These are phyloP conservation scores for Sinapis alba DNA, from an alignment of 441 rosid species.

Conservation along the genomic window DNA sequence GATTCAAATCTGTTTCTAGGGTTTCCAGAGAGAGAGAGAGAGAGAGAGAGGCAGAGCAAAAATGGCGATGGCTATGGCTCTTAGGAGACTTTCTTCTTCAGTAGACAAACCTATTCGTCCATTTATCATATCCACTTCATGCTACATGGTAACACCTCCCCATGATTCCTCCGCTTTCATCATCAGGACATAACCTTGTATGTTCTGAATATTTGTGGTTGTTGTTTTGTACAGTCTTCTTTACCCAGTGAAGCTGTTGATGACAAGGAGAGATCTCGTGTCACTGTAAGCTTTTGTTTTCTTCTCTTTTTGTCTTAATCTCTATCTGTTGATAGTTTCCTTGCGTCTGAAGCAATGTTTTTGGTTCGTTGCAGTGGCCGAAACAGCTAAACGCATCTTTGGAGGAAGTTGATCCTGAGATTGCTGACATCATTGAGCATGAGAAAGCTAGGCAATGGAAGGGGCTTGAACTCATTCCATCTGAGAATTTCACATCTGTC, in stretches of 20 bases:
- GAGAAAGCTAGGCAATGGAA: conserved; percentile 99
- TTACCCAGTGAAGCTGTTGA: conserved; percentile 93
- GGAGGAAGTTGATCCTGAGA: conserved; percentile 88
- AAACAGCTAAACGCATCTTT: conserved; percentile 92
- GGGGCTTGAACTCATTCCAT: conserved; percentile 95
- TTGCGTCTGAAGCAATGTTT: conserved; percentile 27
- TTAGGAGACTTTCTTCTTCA: conserved; percentile 90
- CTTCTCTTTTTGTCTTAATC: neutral
- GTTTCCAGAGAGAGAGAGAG: neutral
- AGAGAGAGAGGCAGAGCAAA: conserved; percentile 16
- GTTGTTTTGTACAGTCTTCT: conserved; percentile 61
- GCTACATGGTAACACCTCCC: conserved; percentile 59
- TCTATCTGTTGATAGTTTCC: conserved; percentile 1
- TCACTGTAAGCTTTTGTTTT: conserved; percentile 56
- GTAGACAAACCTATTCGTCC: conserved; percentile 82
- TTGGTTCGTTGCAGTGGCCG: conserved; percentile 71
- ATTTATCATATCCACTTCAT: conserved; percentile 65
- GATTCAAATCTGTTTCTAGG: conserved; percentile 29
- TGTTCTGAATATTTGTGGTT: conserved; percentile 5
- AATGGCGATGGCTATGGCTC: conserved; percentile 97
- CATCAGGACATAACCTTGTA: neutral
- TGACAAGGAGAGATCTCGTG: conserved; percentile 79
- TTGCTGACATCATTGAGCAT: conserved; percentile 92
- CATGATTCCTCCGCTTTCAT: neutral
- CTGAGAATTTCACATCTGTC: conserved; percentile 89